Base-by-base conservation (phyloP, 2,329 filamentous ascomycete species). In the Aspergillus viridinutans region DNA sequence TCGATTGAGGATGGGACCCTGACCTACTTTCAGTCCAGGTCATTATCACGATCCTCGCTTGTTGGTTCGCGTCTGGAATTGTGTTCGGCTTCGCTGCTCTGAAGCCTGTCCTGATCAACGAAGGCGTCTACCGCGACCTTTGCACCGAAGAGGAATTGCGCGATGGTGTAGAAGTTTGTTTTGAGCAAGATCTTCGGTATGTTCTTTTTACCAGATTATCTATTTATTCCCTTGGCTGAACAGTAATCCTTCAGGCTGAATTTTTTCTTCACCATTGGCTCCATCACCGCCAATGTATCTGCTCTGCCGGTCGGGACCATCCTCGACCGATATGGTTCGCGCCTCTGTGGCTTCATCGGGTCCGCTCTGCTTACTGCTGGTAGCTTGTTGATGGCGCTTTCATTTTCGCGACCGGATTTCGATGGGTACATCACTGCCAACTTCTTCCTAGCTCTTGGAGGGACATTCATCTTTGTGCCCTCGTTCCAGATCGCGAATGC, bases 181-280 rank as follows among this genome's bases (percentile, higher is more conserved):
- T 80, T 61, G 77, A 80, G 57, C 83, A 86, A 64, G 81, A 82
- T 61, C 69, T 84, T 54, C 71, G 78, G 76, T 79, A 72, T 43
- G 67, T 23, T 9, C 10, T 17, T 3, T 28, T 47, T 9, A 9
- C 17, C 8, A 2, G 23, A 20, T 53, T 7, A 4, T 14, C 3
- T n/a, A 14, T 38, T 35, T 6, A 29, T 20, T 42, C 49, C 28
- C 54, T 2, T 38, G 48, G 40, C 52, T 64, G 32, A 38, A 61
- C 53, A 17, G 23, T n/a, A 17, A 43, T 50, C 9, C 25, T 38
- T 38, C 55, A 77, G 75, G 61, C 81, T 96, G 57, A 96, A 96
- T 70, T 78, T 96, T 66, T 96, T 96, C 88, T 96, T 96, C 78
- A 94, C 90, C 9, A 83, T 92, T 40, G 91, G 92, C 26, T 92